A percentile compares a stretch with the other conserved stretches of the same genome.
Evolutionary conservation across 257 asterid genomes (phyloP).

Genomic region (Ocimum tenuiflorum): DNA sequence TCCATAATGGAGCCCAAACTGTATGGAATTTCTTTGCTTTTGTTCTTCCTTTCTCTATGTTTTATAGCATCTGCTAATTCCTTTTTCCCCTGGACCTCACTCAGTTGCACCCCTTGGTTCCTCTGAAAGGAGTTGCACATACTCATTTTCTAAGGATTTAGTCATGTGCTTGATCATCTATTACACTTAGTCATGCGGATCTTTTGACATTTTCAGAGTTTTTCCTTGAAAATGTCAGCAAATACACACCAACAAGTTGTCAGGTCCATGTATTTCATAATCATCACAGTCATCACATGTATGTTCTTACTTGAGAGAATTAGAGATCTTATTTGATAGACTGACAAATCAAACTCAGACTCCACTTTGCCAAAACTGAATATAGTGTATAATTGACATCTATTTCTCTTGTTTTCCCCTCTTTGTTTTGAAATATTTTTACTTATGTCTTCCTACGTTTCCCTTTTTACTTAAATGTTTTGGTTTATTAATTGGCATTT

Average conservation of each 20-base stretch:
- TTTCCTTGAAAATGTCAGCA: background rate
- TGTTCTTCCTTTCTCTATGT: constrained; percentile 3
- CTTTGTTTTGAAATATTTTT: too few species aligned
- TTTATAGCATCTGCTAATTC: constrained; percentile 14
- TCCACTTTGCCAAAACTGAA: constrained; percentile 1
- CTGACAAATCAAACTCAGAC: background rate
- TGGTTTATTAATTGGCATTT: constrained; percentile 9
- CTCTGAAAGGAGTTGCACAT: constrained; percentile 5
- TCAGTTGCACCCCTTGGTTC: background rate
- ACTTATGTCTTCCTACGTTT: background rate
- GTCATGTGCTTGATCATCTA: constrained; percentile 10
- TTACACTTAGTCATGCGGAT: background rate
- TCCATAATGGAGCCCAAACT: background rate
- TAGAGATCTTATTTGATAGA: background rate
- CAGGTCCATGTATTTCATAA: background rate
- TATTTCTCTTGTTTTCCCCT: background rate
- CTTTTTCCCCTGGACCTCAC: constrained; percentile 3
- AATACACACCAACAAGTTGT: background rate
- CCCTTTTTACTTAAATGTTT: background rate
- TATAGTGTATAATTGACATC: background rate
- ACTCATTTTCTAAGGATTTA: background rate
- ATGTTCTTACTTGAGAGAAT: constrained; percentile 4
- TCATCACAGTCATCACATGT: background rate
- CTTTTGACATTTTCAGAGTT: background rate
- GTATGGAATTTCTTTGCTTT: constrained; percentile 8